Evolutionary conservation across 2,329 filamentous ascomycete species (phyloP), one percentile per base, ranked within the genome.

Genomic region (Colletotrichum liriopes): DNA sequence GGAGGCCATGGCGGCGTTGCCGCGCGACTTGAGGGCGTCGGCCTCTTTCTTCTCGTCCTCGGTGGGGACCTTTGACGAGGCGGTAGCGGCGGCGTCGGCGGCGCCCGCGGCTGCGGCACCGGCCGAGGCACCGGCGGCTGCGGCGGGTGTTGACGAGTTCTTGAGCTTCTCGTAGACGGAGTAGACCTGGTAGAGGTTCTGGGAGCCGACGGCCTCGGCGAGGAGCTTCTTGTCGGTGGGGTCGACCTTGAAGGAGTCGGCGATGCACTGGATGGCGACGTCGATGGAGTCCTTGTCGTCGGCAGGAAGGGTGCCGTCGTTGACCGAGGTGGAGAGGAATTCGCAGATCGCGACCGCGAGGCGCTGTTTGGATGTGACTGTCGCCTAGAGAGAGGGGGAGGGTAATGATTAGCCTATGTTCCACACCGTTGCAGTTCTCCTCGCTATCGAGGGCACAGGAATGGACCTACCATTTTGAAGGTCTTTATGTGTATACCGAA

Each of bases 321-420:
- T 93, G 77, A 94, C 86, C 56, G 95, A 97, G 72, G 90, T 92
- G 78, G 90, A 90, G 73, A 99, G 93, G 87, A 98, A 99, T 86
- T 98, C 94, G 87, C 97, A 94, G 83, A 99, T 96, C 78, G 96
- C 94, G 81, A 99, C 94, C 83, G 96, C 96, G 75, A 99, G 93
- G 85, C 95, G 94, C 90, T 99, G 90, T 82, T 90, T 90, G 71
- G 88, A 85, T 65, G 86, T 85, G 39, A 62, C 59, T 54, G 86
- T 83, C 72, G 85, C 79, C 84, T 85, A 16, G 9, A 32, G 39
- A 32, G 6, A 26, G 52, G 16, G 29, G 65, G 20, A 43, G 41
- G 54, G 54, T 60, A 49, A 41, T 35, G 4, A 20, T 67, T 43
- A 61, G 55, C 56, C 32, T 2, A 39, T 20, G 20, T 41, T 7